Evolutionary conservation across 257 asterid genomes (phyloP).

Genomic region (Lithospermum erythrorhizon): DNA sequence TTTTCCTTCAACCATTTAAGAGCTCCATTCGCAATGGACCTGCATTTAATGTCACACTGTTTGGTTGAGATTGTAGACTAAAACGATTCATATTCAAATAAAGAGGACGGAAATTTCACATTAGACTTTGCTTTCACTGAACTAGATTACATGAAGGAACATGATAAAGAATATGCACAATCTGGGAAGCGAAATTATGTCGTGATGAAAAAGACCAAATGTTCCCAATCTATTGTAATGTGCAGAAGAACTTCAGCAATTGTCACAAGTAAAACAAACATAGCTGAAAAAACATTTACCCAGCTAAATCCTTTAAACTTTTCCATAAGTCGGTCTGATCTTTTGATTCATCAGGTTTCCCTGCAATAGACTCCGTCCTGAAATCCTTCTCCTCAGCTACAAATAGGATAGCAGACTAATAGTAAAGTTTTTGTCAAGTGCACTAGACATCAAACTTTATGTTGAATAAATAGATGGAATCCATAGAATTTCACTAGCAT

Average conservation of each 20-base stretch:
- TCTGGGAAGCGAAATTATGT: too few species aligned
- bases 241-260: background rate
- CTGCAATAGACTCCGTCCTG: conserved; percentile 26
- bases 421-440: background rate
- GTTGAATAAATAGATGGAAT: background rate
- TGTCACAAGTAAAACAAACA: conserved; percentile 6
- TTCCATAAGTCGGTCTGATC: conserved; percentile 58
- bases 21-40: conserved; percentile 63
- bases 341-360: conserved; percentile 39
- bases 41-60: conserved; percentile 17
- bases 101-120: too few species aligned
- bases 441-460: background rate
- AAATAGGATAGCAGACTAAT: conserved; percentile 1
- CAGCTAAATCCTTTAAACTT: conserved; percentile 65
- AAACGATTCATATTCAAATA: too few species aligned
- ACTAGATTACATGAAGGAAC: too few species aligned
- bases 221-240: too few species aligned
- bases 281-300: conserved; percentile 33
- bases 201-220: too few species aligned
- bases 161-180: too few species aligned
- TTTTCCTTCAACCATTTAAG: conserved; percentile 70
- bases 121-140: too few species aligned
- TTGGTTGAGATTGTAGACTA: too few species aligned
- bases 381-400: conserved; percentile 43
- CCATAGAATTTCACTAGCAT: background rate